Evolutionary conservation across 129 eudicot genomes (phyloP).

Genomic region (Logfia minima): DNA sequence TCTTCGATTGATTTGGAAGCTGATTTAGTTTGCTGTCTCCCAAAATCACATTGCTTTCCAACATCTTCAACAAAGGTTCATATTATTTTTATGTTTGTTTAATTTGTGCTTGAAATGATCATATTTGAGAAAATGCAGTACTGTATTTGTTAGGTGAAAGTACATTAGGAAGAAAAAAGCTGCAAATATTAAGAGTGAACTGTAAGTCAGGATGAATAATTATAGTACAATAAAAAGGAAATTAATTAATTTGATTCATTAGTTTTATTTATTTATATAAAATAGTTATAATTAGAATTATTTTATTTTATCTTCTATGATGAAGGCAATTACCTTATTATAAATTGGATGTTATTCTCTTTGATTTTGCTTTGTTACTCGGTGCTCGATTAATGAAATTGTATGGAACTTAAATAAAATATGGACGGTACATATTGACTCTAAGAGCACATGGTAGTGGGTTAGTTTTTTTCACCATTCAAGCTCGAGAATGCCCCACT

Average conservation of each 20-base stretch:
- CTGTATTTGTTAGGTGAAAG: too few species aligned
- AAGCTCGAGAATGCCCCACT: too few species aligned
- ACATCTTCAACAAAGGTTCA: conserved; percentile 21
- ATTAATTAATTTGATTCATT: background rate
- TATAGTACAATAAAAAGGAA: background rate
- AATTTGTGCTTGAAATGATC: background rate
- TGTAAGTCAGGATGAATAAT: background rate
- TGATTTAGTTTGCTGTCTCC: background rate
- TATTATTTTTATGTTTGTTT: background rate
- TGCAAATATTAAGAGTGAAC: conserved; percentile 6
- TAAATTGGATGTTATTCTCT: background rate
- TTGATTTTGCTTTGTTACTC: background rate
- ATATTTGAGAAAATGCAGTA: background rate
- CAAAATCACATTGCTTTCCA: conserved; percentile 34
- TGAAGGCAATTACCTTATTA: conserved; percentile 2
- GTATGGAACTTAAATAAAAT: too few species aligned
- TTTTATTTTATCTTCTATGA: background rate
- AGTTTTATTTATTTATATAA: too few species aligned
- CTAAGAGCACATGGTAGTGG: too few species aligned
- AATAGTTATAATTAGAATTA: too few species aligned
- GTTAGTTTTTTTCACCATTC: too few species aligned
- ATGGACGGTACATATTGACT: too few species aligned
- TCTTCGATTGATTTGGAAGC: conserved; percentile 1
- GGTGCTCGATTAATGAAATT: too few species aligned
- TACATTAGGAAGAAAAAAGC: too few species aligned